Conservation (phyloP, 495 filamentous ascomycete genomes). For the Aspergillus bertholletiae region DNA sequence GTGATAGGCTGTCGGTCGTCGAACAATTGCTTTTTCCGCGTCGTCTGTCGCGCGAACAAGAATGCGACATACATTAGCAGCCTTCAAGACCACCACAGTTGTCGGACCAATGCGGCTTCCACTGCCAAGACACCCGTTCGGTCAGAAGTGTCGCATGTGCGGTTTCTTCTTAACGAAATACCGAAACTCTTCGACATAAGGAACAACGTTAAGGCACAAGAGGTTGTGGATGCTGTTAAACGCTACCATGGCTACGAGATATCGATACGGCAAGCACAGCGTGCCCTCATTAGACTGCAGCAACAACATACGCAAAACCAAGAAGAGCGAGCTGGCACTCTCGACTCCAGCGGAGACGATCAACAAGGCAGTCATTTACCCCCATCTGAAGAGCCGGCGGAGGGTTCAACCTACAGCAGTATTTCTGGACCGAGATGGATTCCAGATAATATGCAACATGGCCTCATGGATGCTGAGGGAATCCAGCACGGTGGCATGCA, state of each 20-base stretch:
- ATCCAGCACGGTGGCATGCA: conserved; percentile 23
- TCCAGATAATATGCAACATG: conserved; percentile 24
- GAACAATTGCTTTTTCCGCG: conserved; percentile 42
- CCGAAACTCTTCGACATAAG: conserved; percentile 46
- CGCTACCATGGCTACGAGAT: conserved; percentile 48
- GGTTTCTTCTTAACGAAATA: conserved; percentile 43
- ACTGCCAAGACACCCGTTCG: conserved; percentile 36
- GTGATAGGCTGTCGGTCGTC: conserved; percentile 44
- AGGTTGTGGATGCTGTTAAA: conserved; percentile 43
- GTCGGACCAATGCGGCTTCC: conserved; percentile 31
- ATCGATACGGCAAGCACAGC: conserved; percentile 44
- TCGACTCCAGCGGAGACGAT: conserved; percentile 21
- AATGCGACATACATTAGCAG: conserved; percentile 47
- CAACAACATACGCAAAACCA: conserved; percentile 25
- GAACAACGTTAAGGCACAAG: conserved; percentile 34
- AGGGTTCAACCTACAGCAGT: conserved; percentile 21
- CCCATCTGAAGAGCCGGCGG: conserved; percentile 13
- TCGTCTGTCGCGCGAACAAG: conserved; percentile 46
- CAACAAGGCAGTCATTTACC: conserved; percentile 13
- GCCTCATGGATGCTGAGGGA: conserved; percentile 27
- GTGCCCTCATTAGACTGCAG: conserved; percentile 40
- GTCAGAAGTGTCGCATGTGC: conserved; percentile 47
- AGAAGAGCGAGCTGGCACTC: conserved; percentile 18
- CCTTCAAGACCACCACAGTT: conserved; percentile 43
- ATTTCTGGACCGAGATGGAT: conserved; percentile 37